These are phyloP conservation scores for Penicillium silybi DNA, from an alignment of 495 filamentous ascomycete species.

Conservation along the genomic window DNA sequence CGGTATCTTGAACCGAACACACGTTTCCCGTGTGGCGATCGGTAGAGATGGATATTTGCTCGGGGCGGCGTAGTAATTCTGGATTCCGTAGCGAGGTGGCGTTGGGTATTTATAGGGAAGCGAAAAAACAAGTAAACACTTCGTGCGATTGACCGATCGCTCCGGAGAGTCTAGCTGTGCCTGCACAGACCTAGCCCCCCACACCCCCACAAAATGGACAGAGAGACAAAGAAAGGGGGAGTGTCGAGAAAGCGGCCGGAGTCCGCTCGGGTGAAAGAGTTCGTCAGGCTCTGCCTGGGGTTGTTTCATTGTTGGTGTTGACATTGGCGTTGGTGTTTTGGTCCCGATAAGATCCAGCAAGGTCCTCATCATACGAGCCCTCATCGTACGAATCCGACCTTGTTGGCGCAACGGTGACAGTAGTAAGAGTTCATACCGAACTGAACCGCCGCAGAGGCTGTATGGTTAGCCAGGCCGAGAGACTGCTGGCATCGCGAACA, in stretches of 20 bases:
- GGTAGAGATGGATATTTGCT: neutral
- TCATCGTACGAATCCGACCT: conserved; percentile 66
- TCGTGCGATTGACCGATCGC: no score
- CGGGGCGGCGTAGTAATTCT: neutral
- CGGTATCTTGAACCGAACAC: neutral
- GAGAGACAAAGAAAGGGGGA: neutral
- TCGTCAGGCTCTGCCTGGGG: neutral
- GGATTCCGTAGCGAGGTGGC: neutral
- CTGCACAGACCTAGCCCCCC: no score
- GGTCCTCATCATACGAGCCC: conserved; percentile 60
- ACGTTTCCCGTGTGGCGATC: neutral
- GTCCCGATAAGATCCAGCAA: neutral
- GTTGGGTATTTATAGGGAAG: neutral
- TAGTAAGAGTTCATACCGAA: conserved; percentile 79
- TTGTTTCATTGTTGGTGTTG: neutral
- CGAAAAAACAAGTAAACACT: neutral
- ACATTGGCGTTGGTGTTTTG: neutral
- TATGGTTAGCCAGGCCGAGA: conserved; percentile 37
- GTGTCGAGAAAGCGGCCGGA: no score
- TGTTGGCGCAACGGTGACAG: conserved; percentile 67
- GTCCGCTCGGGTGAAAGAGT: neutral
- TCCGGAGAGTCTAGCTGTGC: no score
- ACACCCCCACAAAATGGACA: neutral
- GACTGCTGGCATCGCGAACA: conserved; percentile 50
- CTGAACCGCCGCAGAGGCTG: conserved; percentile 56